Percentiles rank a stretch among this genome's conserved stretches.
Evolutionary conservation across 495 filamentous ascomycete species (phyloP).

Genomic region (Penicillium waksmanii): DNA sequence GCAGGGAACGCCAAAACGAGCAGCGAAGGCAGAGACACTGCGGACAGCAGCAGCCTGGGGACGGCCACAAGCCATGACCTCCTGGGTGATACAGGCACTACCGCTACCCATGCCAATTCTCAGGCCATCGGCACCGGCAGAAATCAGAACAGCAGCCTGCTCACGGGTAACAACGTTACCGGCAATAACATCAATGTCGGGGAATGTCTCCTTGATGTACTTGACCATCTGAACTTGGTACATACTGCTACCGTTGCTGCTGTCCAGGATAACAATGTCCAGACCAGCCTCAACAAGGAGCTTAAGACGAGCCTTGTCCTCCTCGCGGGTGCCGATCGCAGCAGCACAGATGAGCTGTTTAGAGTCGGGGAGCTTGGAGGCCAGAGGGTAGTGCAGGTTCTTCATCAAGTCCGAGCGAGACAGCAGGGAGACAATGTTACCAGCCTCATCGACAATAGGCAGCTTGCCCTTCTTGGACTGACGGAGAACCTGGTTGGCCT

Average conservation of each 20-base stretch:
- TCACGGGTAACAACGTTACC: slow-evolving; percentile 98
- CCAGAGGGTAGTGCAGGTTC: slow-evolving; percentile 95
- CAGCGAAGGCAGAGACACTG: slow-evolving; percentile 85
- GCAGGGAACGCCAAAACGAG: slow-evolving; percentile 93
- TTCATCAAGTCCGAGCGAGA: slow-evolving; percentile 98
- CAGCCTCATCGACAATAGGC: slow-evolving; percentile 85
- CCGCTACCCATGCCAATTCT: slow-evolving; percentile 99
- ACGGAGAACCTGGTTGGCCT: slow-evolving; percentile 92
- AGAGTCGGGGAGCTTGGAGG: slow-evolving; percentile 94
- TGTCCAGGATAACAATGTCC: slow-evolving; percentile 94
- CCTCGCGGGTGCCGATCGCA: slow-evolving; percentile 90
- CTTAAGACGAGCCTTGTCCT: slow-evolving; percentile 84
- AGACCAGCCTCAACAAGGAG: slow-evolving; percentile 92
- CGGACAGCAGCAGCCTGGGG: slow-evolving; percentile 92
- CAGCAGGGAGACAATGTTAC: slow-evolving; percentile 91
- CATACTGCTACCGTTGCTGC: slow-evolving; percentile 94
- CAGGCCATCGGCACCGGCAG: slow-evolving; percentile 92
- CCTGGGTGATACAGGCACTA: slow-evolving; percentile 98
- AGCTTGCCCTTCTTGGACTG: slow-evolving; percentile 99
- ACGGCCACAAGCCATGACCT: slow-evolving; percentile 98
- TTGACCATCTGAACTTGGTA: slow-evolving; percentile 98
- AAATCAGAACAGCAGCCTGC: slow-evolving; percentile 90
- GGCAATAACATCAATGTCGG: slow-evolving; percentile 88
- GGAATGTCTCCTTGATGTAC: slow-evolving; percentile 86
- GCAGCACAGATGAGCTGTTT: slow-evolving; percentile 98